A percentile compares a stretch with the other conserved stretches of the same genome.
These are phyloP conservation scores for Wickerhamomyces sp. DNA, from an alignment of 1,139 yeast genomes.

Conservation along the genomic window DNA sequence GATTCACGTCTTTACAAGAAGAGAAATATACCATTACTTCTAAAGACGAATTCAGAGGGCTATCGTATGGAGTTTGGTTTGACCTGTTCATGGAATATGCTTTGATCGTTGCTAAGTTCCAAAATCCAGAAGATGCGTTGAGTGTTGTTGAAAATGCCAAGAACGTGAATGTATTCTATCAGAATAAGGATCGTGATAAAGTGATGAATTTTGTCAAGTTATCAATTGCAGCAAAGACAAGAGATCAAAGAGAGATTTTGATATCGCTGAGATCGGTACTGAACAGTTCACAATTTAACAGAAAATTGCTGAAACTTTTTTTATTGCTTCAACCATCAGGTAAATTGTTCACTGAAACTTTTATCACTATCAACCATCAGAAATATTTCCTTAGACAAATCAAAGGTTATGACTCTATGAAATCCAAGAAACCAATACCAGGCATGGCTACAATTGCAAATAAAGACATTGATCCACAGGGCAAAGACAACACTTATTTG, in stretches of 20 bases:
- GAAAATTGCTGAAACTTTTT: slow-evolving; percentile 62
- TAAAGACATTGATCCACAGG: slow-evolving; percentile 36
- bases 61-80: slow-evolving; percentile 79
- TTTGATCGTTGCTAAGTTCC: slow-evolving; percentile 56
- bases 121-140: slow-evolving; percentile 62
- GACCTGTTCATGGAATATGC: slow-evolving; percentile 76
- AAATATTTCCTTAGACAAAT: slow-evolving; percentile 85
- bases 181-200: slow-evolving; percentile 50
- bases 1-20: slow-evolving; percentile 40
- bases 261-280: slow-evolving; percentile 58
- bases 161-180: slow-evolving; percentile 71
- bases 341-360: slow-evolving; percentile 47
- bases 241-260: slow-evolving; percentile 48
- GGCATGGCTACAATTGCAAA: slow-evolving; percentile 77
- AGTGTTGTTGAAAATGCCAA: slow-evolving; percentile 70
- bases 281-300: slow-evolving; percentile 68
- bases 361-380: slow-evolving; percentile 78
- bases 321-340: slow-evolving; percentile 66
- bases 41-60: slow-evolving; percentile 60
- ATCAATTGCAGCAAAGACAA: slow-evolving; percentile 54
- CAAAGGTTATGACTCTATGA: slow-evolving; percentile 77
- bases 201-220: slow-evolving; percentile 60
- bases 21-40: slow-evolving; percentile 36
- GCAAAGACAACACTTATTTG: slow-evolving; percentile 61
- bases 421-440: slow-evolving; percentile 45